Evolutionary conservation across 495 filamentous ascomycete genomes (phyloP).

Genomic region (Hypoxylon fragiforme): DNA sequence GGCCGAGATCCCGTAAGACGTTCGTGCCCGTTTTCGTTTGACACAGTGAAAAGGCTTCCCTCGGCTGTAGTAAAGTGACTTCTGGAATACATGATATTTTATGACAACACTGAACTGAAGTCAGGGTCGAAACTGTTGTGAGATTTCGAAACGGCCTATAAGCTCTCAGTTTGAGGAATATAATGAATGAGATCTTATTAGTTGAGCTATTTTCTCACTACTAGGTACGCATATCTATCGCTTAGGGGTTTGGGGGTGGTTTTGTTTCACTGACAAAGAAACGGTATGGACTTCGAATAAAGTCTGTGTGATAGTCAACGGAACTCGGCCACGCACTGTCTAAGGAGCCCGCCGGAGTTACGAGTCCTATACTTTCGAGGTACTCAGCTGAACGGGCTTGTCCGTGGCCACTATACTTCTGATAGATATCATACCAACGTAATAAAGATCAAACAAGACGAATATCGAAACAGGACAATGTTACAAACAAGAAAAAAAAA

Average conservation of each 20-base stretch:
- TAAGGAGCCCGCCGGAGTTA: conserved; percentile 31
- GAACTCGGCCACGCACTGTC: conserved; percentile 24
- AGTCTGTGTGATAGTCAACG: conserved; percentile 34
- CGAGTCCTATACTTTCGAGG: conserved; percentile 8
- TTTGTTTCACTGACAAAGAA: conserved; percentile 21
- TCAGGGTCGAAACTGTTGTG: conserved; percentile 13
- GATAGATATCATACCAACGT: neutral
- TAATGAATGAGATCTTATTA: conserved; percentile 15
- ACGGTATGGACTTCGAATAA: conserved; percentile 11
- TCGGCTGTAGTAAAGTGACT: conserved; percentile 28
- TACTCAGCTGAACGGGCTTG: conserved; percentile 5
- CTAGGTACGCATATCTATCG: too few species aligned
- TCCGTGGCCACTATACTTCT: conserved; percentile 12
- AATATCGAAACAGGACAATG: too few species aligned
- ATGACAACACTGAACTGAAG: conserved; percentile 3
- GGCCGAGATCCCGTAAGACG: conserved; percentile 33
- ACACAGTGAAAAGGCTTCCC: conserved; percentile 21
- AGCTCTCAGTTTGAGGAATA: conserved; percentile 23
- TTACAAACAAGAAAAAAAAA: neutral
- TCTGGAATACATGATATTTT: conserved; percentile 24
- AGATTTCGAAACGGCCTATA: conserved; percentile 8
- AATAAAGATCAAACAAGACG: neutral
- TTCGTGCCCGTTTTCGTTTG: conserved; percentile 31
- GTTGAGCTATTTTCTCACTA: conserved; percentile 34
- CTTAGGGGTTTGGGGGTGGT: too few species aligned